Evolutionary conservation across 495 filamentous ascomycete species (phyloP), one percentile per base, ranked within the genome.

Genomic region (Penicillium paxilli): DNA sequence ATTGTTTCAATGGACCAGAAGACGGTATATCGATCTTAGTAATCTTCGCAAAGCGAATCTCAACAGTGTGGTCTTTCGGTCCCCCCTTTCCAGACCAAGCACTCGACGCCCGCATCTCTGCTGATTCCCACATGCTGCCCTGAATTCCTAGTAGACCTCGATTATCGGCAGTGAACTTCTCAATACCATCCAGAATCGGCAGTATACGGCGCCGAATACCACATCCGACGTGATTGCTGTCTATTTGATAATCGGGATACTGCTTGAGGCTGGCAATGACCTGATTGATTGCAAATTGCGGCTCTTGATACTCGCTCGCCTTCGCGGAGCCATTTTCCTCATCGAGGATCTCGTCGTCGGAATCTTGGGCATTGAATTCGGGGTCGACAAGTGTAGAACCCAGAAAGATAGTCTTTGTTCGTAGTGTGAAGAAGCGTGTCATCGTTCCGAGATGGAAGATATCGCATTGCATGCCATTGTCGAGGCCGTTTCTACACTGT

Each of bases 381-480:
- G 69, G 54, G 69, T 79, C 52, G 72, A 78, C 66, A 59, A 80
- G 17, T 70, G 68, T 58, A 74, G 79, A 67, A 58, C 75, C 67
- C 64, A 84, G 46, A 48, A 78, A 78, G n/a, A 75, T 69, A 0
- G 73, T 75, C 33, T 69, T 79, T 20, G 73, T 65, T 21, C 73
- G 68, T 41, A 75, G 75, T 4, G 78, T 63, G 22, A 96, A 85
- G 66, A 95, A 96, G 33, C 88, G 87, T 54, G 89, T 70, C 78
- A 91, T 91, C 70, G 95, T 89, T 14, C 91, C 91, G 0, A 95
- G 78, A 60, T 96, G 90, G 66, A 90, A 96, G 5, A 86, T 83
- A 68, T 96, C 91, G 66, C 91, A 96, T 54, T 87, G 81, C 14
- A 79, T 72, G 33, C 83, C 87, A 30, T 86, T 86, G 52, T 86